A percentile compares a stretch with the other conserved stretches of the same genome.
phyloP scores from a whole-genome alignment of 2,329 filamentous ascomycete genomes.

The Phaeosphaeria sp. region DNA sequence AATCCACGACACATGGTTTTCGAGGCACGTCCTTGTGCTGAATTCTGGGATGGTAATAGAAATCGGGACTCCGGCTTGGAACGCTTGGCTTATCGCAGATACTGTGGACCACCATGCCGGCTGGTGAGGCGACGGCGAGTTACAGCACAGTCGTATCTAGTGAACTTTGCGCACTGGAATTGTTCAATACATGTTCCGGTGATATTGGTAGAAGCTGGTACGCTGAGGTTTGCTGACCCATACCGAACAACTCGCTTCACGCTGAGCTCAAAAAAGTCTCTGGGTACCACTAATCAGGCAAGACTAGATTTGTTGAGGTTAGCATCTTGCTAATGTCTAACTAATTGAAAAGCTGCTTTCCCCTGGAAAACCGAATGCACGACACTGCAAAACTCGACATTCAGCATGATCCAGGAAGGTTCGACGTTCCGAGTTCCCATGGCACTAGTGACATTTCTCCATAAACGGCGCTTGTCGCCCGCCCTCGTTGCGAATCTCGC shows the following conservation, averaged over 20 bases:
- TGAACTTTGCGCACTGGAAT: too few species aligned
- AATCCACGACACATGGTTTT: conserved; percentile 20
- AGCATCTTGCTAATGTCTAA: not conserved
- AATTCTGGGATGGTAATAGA: conserved; percentile 1
- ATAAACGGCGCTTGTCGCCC: not conserved
- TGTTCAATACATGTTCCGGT: too few species aligned
- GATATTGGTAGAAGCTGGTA: too few species aligned
- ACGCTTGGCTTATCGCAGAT: conserved; percentile 1
- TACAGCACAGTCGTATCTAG: not conserved
- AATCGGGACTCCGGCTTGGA: not conserved
- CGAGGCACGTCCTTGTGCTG: not conserved
- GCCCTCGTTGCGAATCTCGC: not conserved
- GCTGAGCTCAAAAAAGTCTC: too few species aligned
- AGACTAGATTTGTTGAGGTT: not conserved
- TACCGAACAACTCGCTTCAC: too few species aligned
- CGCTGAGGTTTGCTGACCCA: too few species aligned
- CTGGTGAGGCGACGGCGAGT: not conserved
- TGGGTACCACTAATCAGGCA: too few species aligned
- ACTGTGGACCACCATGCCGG: not conserved
- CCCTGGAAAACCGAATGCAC: not conserved
- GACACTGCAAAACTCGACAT: not conserved
- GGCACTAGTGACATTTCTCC: not conserved
- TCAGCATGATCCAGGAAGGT: not conserved
- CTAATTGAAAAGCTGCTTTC: not conserved
- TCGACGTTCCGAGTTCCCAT: not conserved